Conservation (phyloP, 1,284 basidiomycete species). For the Cystobasidiaceae sp. region DNA sequence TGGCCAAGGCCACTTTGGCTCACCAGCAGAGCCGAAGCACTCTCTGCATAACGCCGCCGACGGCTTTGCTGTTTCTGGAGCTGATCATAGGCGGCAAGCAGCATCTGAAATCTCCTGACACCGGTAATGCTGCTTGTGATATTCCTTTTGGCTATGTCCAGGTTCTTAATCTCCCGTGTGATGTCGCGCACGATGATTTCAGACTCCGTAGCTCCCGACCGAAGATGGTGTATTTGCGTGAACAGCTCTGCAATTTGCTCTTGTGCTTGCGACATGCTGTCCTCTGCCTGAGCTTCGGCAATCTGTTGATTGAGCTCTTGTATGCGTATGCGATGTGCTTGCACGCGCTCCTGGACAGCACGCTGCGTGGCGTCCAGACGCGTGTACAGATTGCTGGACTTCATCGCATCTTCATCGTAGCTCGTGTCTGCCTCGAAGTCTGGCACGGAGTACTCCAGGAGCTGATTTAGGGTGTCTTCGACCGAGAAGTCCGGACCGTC, state of each 20-base stretch:
- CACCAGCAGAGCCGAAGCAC: constrained; percentile 73
- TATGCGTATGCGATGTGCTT: constrained; percentile 5
- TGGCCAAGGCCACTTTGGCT: constrained; percentile 43
- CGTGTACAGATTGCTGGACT: background rate
- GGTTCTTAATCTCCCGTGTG: constrained; percentile 90
- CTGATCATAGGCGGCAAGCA: constrained; percentile 50
- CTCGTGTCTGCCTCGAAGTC: background rate
- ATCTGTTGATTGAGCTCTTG: constrained; percentile 18
- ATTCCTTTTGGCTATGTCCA: constrained; percentile 93
- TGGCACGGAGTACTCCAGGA: background rate
- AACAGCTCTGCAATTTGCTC: constrained; percentile 31
- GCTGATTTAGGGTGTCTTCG: constrained; percentile 24
- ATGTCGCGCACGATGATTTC: constrained; percentile 93
- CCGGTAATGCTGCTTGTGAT: constrained; percentile 74
- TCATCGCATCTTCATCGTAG: background rate
- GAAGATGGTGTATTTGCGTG: constrained; percentile 37
- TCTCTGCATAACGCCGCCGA: constrained; percentile 63
- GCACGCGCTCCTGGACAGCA: constrained; percentile 16
- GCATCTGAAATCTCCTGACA: constrained; percentile 85
- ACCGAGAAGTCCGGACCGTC: constrained; percentile 23
- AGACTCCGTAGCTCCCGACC: constrained; percentile 67
- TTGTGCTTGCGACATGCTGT: constrained; percentile 17
- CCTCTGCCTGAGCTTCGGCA: constrained; percentile 9
- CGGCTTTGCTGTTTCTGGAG: constrained; percentile 10
- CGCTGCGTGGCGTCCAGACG: constrained; percentile 14